Base-by-base conservation (phyloP, 1,284 basidiomycete genomes). In the Inonotus obliquus region DNA sequence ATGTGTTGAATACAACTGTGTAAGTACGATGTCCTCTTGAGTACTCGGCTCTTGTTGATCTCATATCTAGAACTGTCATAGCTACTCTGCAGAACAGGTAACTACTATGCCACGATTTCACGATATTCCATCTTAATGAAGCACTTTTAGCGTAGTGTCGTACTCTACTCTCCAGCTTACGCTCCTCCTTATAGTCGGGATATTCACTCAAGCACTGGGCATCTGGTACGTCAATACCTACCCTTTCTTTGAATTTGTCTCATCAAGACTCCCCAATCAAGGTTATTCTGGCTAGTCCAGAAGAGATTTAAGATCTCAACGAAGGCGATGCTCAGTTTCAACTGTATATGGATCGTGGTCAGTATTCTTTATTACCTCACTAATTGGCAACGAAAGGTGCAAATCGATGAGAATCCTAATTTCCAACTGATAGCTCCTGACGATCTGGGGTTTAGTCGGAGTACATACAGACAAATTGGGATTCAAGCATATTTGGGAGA, bases 401-500 rank as follows among this genome's bases (percentile, higher is more conserved):
- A n/a, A n/a, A n/a, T n/a, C n/a, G n/a, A n/a, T n/a, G n/a, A n/a
- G n/a, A n/a, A n/a, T n/a, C n/a, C n/a, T n/a, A n/a, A n/a, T n/a
- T n/a, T 47, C 52, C 55, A 52, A n/a, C n/a, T n/a, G n/a, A 55
- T 48, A 87, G 85, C 71, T 90, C 17, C 72, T 91, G 51, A 87
- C 86, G 4, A 71, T 85, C 7, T 92, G 90, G 89, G 91, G 90
- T 29, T 80, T 92, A 45, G 82, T 88, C 65, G 90, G 90, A 23
- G 82, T 92, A 1, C 87, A 87, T 67, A 89, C 89, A 5, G 73
- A 84, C 67, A 83, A 81, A 41, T 88, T 93, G 66, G 90, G 90
- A 2, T 91, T 91, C 73, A 89, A 92, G 70, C 86, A 92, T 69
- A 80, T 86, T 61, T 91, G 89, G 89, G 89, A 91, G 69, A 85